Conservation (phyloP, 306 rosid genomes). For the Cicer judaicum region DNA sequence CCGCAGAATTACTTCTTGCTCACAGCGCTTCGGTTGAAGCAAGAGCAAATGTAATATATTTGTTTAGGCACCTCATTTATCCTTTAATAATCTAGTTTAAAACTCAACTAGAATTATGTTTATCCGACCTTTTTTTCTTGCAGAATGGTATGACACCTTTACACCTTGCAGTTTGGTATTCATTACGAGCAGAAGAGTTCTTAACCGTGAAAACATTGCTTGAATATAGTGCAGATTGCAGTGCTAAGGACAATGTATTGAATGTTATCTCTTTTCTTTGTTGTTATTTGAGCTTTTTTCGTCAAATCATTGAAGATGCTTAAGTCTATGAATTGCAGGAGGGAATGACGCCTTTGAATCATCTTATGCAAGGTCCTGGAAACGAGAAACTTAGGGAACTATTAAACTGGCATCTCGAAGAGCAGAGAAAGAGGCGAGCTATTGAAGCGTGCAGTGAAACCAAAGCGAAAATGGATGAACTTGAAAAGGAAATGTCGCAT, state of each 20-base stretch:
- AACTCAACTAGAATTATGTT: conserved; percentile 19
- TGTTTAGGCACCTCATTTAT: conserved; percentile 40
- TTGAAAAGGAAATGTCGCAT: conserved; percentile 73
- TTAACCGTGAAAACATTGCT: conserved; percentile 76
- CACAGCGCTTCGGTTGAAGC: conserved; percentile 87
- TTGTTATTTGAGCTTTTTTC: conserved; percentile 27
- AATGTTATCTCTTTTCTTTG: conserved; percentile 32
- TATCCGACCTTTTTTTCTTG: conserved; percentile 45
- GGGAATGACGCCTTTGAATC: conserved; percentile 86
- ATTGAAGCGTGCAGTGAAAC: conserved; percentile 92
- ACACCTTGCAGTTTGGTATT: conserved; percentile 97
- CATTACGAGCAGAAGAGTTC: conserved; percentile 77
- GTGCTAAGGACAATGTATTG: conserved; percentile 78
- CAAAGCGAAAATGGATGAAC: conserved; percentile 86
- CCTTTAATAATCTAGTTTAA: conserved; percentile 40
- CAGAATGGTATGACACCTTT: conserved; percentile 99
- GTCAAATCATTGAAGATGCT: conserved; percentile 37
- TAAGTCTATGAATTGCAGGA: conserved; percentile 67
- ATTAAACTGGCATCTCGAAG: conserved; percentile 66
- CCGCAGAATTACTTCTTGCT: conserved; percentile 72
- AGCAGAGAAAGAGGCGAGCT: conserved; percentile 82
- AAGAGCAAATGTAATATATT: conserved; percentile 76
- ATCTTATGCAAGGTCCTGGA: conserved; percentile 80
- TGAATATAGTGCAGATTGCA: conserved; percentile 80
- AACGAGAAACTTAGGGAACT: conserved; percentile 71